These are phyloP conservation scores for Herpetospermum pedunculosum DNA, from an alignment of 306 rosid genomes.

Conservation along the genomic window DNA sequence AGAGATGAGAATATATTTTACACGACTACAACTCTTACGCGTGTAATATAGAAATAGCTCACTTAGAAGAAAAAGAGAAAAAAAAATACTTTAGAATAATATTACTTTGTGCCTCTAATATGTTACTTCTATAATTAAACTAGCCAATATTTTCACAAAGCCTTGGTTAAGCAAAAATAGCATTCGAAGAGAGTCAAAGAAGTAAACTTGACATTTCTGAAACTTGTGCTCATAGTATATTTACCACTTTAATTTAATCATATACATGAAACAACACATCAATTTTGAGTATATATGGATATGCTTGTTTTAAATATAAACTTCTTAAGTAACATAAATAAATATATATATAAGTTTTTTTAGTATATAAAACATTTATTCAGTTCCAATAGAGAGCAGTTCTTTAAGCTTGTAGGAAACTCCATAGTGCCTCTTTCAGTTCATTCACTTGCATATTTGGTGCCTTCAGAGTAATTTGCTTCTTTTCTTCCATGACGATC, in stretches of 20 bases:
- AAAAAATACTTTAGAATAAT: no score
- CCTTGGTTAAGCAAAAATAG: no score
- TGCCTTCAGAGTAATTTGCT: slow-evolving; percentile 23
- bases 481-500: slow-evolving; percentile 27
- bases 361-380: background rate
- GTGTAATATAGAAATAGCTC: no score
- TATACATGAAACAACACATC: background rate
- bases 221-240: background rate
- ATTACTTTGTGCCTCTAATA: no score
- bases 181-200: background rate
- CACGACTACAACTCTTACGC: no score
- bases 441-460: slow-evolving; percentile 27
- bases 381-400: background rate
- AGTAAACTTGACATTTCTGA: background rate
- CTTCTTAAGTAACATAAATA: background rate
- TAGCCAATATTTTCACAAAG: background rate
- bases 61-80: no score
- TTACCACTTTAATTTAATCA: background rate
- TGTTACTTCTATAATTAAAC: no score
- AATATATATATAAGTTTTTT: background rate
- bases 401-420: background rate
- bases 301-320: background rate
- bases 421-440: background rate
- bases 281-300: background rate
- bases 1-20: no score